Conservation (phyloP, 257 asterid species). For the Capsicum baccatum region DNA sequence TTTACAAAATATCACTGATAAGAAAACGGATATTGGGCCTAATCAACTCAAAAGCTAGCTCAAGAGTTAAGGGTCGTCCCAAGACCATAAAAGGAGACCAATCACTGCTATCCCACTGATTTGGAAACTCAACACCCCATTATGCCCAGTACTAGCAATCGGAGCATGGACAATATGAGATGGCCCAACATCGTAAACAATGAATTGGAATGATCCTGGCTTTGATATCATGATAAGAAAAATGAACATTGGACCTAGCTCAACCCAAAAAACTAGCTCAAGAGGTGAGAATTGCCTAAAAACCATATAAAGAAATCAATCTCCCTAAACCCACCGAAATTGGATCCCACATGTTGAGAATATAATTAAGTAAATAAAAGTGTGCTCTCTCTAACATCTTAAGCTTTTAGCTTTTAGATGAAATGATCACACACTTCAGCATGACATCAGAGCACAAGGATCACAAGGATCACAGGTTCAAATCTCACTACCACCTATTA, state of each 20-base stretch:
- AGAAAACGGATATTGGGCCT: not conserved
- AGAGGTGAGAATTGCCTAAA: not conserved
- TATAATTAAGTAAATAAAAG: not conserved
- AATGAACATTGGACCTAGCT: not conserved
- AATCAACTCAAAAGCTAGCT: conserved; percentile 13
- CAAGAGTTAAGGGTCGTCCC: not conserved
- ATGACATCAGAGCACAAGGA: not conserved
- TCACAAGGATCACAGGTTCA: not conserved
- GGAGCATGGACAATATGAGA: not conserved
- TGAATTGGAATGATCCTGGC: not conserved
- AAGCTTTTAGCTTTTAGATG: not conserved
- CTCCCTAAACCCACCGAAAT: not conserved
- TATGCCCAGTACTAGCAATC: not conserved
- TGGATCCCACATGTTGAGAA: not conserved
- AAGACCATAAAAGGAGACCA: not conserved
- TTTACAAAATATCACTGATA: not conserved
- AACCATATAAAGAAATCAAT: not conserved
- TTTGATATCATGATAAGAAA: not conserved
- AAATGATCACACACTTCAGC: not conserved
- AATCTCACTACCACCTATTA: not conserved
- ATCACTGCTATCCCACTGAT: not conserved
- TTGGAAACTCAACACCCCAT: not conserved
- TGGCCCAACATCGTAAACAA: not conserved
- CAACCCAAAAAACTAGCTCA: not conserved
- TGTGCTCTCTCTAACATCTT: not conserved